phyloP scores from a whole-genome alignment of 176 grass and related monocot species.

The Melocanna baccifera region DNA sequence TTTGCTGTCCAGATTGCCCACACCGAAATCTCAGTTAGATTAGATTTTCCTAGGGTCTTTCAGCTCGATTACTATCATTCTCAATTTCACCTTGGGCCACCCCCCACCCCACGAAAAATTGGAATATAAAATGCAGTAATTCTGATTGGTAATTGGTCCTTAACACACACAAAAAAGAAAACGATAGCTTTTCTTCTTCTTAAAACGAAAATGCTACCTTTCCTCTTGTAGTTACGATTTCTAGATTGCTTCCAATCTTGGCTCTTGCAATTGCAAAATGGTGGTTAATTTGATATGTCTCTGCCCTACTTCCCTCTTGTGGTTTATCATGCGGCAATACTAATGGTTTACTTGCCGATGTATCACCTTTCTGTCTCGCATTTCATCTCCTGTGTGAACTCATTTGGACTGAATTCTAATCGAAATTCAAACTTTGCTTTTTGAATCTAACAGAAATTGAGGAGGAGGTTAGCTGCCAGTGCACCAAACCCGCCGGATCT shows the following conservation, averaged over 20 bases:
- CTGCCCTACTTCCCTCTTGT: no score
- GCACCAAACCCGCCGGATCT: conserved; percentile 37
- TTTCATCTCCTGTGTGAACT: neutral
- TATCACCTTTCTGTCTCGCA: neutral
- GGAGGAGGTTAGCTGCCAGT: conserved; percentile 42
- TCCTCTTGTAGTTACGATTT: neutral
- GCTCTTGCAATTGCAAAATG: no score
- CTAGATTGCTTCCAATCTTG: neutral
- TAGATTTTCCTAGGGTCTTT: no score
- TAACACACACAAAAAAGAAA: neutral
- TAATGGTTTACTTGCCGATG: no score
- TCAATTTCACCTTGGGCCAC: neutral
- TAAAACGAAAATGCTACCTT: neutral
- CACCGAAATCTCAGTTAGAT: no score
- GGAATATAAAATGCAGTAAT: neutral
- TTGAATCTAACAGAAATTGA: conserved; percentile 41
- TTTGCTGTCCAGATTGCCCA: no score
- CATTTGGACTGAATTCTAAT: neutral
- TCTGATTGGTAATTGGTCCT: neutral
- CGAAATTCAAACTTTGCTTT: conserved; percentile 2
- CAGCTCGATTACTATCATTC: no score
- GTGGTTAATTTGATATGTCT: no score
- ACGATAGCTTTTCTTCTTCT: neutral
- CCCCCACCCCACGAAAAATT: neutral
- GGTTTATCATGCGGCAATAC: no score